Base-by-base conservation (phyloP, 2,329 filamentous ascomycete genomes). In the Parafenestella ontariensis region DNA sequence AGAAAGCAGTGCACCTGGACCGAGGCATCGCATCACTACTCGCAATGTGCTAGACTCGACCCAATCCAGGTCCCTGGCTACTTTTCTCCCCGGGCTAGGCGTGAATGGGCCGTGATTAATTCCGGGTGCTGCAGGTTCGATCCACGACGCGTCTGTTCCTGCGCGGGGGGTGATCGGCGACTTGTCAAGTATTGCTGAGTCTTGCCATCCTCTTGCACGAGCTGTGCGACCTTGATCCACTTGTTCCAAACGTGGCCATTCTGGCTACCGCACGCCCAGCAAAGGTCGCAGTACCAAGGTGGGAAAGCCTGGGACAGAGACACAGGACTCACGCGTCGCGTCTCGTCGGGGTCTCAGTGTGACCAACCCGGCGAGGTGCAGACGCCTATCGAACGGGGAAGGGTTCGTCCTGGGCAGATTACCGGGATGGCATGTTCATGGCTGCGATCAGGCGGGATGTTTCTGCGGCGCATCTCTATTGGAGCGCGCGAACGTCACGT, bases 311-410 rank as follows among this genome's bases (percentile, higher is more conserved):
- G 4, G 18, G 6, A 18, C 46, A 40, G 34, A 20, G 29, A 39
- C 18, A 31, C 29, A 29, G 40, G 24, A 39, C 21, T 24, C 48
- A 47, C 44, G 37, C 37, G 44, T 36, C 28, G 45, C 26, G 50
- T 53, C 50, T 48, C 50, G 50, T 36, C 28, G 17, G 17, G 47
- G 50, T 53, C 37, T 48, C 50, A 53, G 50, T 33, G 44, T 48
- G 44, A 48, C n/a, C 37, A 40, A 18, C n/a, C 18, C 21, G 26
- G 37, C 36, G 49, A 44, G 23, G 24, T 43, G 49, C 37, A 46
- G 41, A 24, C 18, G 37, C 37, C 37, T 23, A 40, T 40, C 18
- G 37, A 40, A 24, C 37, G 37, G 37, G 13, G 15, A 8, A 18
- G 15, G n/a, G 31, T n/a, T 34, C 31, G 13, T n/a, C 15, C 31